Conservation (phyloP, 805 yeast species). For the Zygosaccharomyces gambellarensis region DNA sequence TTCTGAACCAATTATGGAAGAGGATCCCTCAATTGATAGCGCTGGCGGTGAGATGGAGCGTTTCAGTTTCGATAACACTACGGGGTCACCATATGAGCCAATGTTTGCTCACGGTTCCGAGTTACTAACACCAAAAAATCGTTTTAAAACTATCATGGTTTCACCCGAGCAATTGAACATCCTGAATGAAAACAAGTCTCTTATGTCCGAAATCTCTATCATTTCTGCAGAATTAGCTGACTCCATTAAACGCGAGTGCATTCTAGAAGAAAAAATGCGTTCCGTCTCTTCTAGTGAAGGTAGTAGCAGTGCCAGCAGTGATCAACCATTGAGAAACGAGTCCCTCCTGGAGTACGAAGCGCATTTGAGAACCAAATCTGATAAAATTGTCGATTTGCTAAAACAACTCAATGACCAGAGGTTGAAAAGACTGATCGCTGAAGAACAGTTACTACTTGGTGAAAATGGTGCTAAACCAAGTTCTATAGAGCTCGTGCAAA, state of each 20-base stretch:
- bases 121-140: conserved; percentile 1
- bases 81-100: conserved; percentile 16
- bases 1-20: conserved; percentile 1
- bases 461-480: conserved; percentile 53
- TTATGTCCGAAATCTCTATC: conserved; percentile 59
- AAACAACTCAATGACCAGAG: conserved; percentile 60
- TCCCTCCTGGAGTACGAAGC: conserved; percentile 27
- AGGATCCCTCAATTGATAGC: not conserved
- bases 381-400: conserved; percentile 48
- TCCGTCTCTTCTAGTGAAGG: conserved; percentile 6
- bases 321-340: conserved; percentile 2
- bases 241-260: conserved; percentile 65
- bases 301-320: not conserved
- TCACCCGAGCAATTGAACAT: conserved; percentile 59
- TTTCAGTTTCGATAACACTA: conserved; percentile 23
- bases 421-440: conserved; percentile 60
- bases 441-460: conserved; percentile 56
- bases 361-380: conserved; percentile 37
- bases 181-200: conserved; percentile 52
- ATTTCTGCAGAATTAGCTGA: conserved; percentile 70
- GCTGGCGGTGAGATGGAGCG: conserved; percentile 14
- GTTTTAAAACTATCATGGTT: conserved; percentile 35
- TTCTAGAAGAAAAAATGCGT: conserved; percentile 44
- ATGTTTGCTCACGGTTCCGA: conserved; percentile 11
- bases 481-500: conserved; percentile 51